Percentiles rank a stretch among this genome's conserved stretches.
These are phyloP conservation scores for Anastatica hierochuntica DNA, from an alignment of 345 rosid species.

Conservation along the genomic window DNA sequence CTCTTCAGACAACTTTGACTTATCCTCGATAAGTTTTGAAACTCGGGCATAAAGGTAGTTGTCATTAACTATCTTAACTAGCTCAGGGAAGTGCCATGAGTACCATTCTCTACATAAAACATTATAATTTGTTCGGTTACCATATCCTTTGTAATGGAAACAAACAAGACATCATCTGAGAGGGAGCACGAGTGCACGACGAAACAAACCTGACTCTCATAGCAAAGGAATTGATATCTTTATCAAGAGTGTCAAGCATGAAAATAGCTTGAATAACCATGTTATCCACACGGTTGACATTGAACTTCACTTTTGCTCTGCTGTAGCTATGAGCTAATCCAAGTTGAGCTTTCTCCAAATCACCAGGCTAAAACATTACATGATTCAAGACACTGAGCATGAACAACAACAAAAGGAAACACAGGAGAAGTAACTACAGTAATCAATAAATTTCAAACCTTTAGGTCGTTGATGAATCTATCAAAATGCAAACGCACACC, in stretches of 20 bases:
- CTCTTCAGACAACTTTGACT: constrained; percentile 58
- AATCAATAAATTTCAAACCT: constrained; percentile 45
- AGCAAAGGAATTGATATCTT: constrained; percentile 75
- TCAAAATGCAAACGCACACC: constrained; percentile 79
- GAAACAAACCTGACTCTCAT: constrained; percentile 86
- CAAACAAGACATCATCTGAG: not conserved
- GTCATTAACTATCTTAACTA: constrained; percentile 88
- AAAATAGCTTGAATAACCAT: constrained; percentile 97
- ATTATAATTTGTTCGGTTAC: not conserved
- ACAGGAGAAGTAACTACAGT: not conserved
- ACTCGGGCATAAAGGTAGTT: constrained; percentile 77
- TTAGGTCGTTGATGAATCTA: constrained; percentile 76
- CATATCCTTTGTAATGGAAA: not conserved
- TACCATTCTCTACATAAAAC: constrained; percentile 82
- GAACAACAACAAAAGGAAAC: not conserved
- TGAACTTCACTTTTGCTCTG: constrained; percentile 95
- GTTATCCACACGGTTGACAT: constrained; percentile 81
- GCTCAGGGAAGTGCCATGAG: constrained; percentile 96
- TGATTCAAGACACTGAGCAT: not conserved
- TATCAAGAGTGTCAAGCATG: constrained; percentile 79
- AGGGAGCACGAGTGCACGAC: not conserved
- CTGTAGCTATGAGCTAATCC: constrained; percentile 95
- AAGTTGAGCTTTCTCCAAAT: constrained; percentile 84
- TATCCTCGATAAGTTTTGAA: constrained; percentile 60
- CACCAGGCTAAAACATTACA: constrained; percentile 51